Base-by-base conservation (phyloP, 805 yeast species). In the Wickerhamomyces chambardii region DNA sequence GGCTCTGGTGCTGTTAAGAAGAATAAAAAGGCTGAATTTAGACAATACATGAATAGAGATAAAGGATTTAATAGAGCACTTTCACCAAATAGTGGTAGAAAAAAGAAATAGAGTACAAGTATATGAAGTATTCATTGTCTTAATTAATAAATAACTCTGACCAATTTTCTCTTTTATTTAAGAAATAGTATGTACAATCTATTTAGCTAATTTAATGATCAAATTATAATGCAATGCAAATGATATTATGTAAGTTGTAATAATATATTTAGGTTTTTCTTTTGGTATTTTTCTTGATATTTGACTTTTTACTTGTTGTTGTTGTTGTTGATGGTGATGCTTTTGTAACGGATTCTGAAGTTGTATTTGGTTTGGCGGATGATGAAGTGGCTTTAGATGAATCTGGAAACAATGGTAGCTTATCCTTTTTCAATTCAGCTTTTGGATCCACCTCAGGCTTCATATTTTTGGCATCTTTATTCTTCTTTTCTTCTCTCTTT, bases 11-110 rank as follows among this genome's bases (percentile, higher is more conserved):
- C 61, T 0, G 57, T 54, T 3, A 56, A 58, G 38, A 58, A 57
- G 37, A 56, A 61, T 25, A 57, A 55, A 35, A 61, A 61, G 36
- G 56, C 72, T 1, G 65, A 65, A 19, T 75, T 71, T 47, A 60
- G 82, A 45, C 81, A 75, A 51, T 75, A 75, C 42, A 73, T 73
- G 75, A 75, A 74, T 47, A 56, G 78, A 37, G 62, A 53, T 12
- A 70, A 68, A 42, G 79, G 79, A 4, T 73, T 71, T 51, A 74
- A 73, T 44, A 55, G 80, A 36, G 66, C 74, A 1, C 50, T 73
- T 28, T 73, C 78, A 3, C 79, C 78, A 2, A 55, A 63, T n/a
- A 44, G 36, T 15, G 42, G 36, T 27, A 40, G 52, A 33, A 44
- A 38, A 30, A 43, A 36, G 37, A 39, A 33, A 29, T 12, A 7